Evolutionary conservation across 2,329 filamentous ascomycete genomes (phyloP).

Genomic region (Coniochaeta ligniaria): DNA sequence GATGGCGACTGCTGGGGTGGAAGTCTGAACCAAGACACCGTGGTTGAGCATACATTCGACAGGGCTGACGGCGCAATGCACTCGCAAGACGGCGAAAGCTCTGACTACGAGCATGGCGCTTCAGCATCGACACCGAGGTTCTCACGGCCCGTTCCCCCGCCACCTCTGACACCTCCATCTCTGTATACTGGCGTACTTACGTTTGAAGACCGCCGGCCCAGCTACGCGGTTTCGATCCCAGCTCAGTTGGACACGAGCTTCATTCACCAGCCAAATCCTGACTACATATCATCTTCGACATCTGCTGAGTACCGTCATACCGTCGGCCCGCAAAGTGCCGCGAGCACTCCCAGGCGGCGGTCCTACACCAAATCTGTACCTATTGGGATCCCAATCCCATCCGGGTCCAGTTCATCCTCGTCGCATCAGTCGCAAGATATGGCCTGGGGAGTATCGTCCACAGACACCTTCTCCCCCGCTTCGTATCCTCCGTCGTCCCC

Average conservation of each 20-base stretch:
- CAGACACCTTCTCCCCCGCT: slow-evolving; percentile 31
- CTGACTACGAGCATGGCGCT: background rate
- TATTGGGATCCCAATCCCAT: slow-evolving; percentile 12
- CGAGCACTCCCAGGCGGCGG: slow-evolving; percentile 7
- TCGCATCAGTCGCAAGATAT: slow-evolving; percentile 4
- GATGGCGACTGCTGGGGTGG: slow-evolving; percentile 5
- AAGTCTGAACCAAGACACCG: background rate
- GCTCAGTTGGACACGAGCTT: slow-evolving; percentile 29
- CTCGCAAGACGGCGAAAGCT: background rate
- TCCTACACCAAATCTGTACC: slow-evolving; percentile 15
- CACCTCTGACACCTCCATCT: slow-evolving; percentile 41
- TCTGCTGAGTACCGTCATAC: slow-evolving; percentile 14
- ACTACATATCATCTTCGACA: slow-evolving; percentile 31
- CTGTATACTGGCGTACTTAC: slow-evolving; percentile 33
- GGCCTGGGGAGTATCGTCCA: slow-evolving; percentile 4
- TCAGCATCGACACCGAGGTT: background rate
- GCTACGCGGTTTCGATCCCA: slow-evolving; percentile 23
- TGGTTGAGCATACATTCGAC: background rate
- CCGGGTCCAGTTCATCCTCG: slow-evolving; percentile 7
- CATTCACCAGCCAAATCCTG: slow-evolving; percentile 43
- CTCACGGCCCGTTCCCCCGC: slow-evolving; percentile 26
- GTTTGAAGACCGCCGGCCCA: slow-evolving; percentile 30
- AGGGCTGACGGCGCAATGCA: background rate
- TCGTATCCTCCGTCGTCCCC: slow-evolving; percentile 43
- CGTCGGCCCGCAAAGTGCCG: slow-evolving; percentile 10